Evolutionary conservation across 371 early-diverging fungal genomes (phyloP).

Genomic region (Mortierella sp.): DNA sequence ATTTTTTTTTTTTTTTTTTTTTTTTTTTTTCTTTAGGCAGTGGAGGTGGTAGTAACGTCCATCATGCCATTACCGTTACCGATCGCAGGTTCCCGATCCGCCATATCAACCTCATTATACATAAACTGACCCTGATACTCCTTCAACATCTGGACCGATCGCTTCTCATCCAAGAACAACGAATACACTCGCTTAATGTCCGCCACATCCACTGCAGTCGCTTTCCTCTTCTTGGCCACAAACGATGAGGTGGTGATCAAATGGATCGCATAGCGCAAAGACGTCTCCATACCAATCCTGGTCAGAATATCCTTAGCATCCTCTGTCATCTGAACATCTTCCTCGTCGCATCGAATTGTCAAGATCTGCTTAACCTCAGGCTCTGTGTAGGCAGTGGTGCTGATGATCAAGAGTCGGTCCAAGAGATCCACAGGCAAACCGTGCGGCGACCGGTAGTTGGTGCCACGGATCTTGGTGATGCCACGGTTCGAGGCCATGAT

Average conservation of each 20-base stretch:
- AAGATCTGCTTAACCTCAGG: slow-evolving; percentile 93
- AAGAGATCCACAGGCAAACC: slow-evolving; percentile 98
- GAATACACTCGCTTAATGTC: slow-evolving; percentile 94
- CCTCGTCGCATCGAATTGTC: slow-evolving; percentile 91
- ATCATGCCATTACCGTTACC: slow-evolving; percentile 22
- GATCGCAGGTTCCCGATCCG: slow-evolving; percentile 50
- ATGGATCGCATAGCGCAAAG: slow-evolving; percentile 97
- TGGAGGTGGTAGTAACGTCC: not conserved
- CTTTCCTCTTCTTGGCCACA: slow-evolving; percentile 91
- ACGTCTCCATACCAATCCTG: slow-evolving; percentile 90
- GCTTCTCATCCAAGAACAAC: slow-evolving; percentile 95
- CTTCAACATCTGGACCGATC: slow-evolving; percentile 92
- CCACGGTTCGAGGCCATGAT: slow-evolving; percentile 99
- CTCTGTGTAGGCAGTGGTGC: slow-evolving; percentile 86
- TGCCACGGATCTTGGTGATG: slow-evolving; percentile 93
- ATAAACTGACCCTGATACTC: slow-evolving; percentile 95
- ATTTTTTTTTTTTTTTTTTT: not conserved
- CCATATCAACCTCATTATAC: slow-evolving; percentile 76
- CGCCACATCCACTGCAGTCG: slow-evolving; percentile 86
- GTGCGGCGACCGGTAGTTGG: slow-evolving; percentile 92
- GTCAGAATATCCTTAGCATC: slow-evolving; percentile 93
- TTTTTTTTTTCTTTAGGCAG: not conserved
- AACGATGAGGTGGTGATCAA: slow-evolving; percentile 94
- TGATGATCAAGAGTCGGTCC: slow-evolving; percentile 94
- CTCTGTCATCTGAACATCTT: slow-evolving; percentile 96